A percentile compares a stretch with the other conserved stretches of the same genome.
Evolutionary conservation across 164 flowering plant species (phyloP).

Genomic region (Tinospora cordifolia): DNA sequence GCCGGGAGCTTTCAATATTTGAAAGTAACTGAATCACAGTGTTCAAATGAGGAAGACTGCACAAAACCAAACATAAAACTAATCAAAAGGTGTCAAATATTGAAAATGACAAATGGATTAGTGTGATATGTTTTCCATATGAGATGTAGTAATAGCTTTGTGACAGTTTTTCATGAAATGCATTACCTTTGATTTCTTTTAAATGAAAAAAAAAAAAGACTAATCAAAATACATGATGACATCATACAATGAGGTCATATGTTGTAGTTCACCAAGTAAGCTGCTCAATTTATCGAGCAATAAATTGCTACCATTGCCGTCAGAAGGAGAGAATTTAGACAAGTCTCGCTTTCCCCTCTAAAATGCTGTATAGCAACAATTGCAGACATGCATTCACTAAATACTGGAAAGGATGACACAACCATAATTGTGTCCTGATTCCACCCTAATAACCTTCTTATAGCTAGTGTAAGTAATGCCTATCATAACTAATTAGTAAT

Average conservation of each 20-base stretch:
- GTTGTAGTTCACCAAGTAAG: too few relatives aligned
- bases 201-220: too few relatives aligned
- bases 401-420: neutral
- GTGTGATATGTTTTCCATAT: neutral
- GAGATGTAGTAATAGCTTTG: neutral
- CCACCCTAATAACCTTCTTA: neutral
- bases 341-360: neutral
- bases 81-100: neutral
- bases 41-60: conserved; percentile 70
- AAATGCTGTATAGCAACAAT: neutral
- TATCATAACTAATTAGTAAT: too few relatives aligned
- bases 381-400: too few relatives aligned
- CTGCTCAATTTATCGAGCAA: too few relatives aligned
- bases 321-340: neutral
- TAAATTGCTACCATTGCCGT: neutral
- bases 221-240: too few relatives aligned
- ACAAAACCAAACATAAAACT: conserved; percentile 3
- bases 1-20: conserved; percentile 71
- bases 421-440: neutral
- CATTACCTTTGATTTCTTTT: too few relatives aligned
- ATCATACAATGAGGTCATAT: too few relatives aligned
- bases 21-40: conserved; percentile 61
- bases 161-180: too few relatives aligned
- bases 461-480: too few relatives aligned
- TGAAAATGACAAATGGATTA: neutral